Percentiles rank a stretch among this genome's conserved stretches.
phyloP scores from a whole-genome alignment of 83 land plant genomes.

The Thuja plicata region DNA sequence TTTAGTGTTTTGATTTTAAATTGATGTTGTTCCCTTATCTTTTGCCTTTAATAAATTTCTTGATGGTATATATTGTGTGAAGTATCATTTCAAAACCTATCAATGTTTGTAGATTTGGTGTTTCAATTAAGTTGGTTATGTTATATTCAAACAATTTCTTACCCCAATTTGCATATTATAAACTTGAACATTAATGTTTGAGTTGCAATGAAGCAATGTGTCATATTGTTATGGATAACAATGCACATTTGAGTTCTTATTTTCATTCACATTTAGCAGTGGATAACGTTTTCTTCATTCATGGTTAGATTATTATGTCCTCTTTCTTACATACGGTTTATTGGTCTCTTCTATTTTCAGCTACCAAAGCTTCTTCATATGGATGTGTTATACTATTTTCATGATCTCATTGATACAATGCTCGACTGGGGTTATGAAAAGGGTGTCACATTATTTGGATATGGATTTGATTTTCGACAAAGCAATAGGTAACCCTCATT shows the following conservation, averaged over 20 bases:
- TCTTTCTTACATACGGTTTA: background rate
- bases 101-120: too few species aligned
- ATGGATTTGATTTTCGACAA: constrained; percentile 96
- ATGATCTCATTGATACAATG: constrained; percentile 86
- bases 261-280: background rate
- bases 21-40: too few species aligned
- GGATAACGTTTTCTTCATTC: background rate
- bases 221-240: background rate
- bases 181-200: background rate
- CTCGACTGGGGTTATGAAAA: constrained; percentile 85
- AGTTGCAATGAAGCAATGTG: background rate
- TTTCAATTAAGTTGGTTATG: too few species aligned
- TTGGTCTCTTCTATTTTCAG: constrained; percentile 27
- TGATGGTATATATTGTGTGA: too few species aligned
- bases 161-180: background rate
- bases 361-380: constrained; percentile 50
- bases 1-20: too few species aligned
- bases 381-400: constrained; percentile 78
- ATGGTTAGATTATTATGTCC: background rate
- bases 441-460: constrained; percentile 91
- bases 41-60: too few species aligned
- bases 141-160: background rate
- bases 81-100: too few species aligned
- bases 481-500: constrained; percentile 74
- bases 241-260: background rate